Evolutionary conservation across 2,329 filamentous ascomycete species (phyloP).

Genomic region (Rhinocladiella mackenziei): DNA sequence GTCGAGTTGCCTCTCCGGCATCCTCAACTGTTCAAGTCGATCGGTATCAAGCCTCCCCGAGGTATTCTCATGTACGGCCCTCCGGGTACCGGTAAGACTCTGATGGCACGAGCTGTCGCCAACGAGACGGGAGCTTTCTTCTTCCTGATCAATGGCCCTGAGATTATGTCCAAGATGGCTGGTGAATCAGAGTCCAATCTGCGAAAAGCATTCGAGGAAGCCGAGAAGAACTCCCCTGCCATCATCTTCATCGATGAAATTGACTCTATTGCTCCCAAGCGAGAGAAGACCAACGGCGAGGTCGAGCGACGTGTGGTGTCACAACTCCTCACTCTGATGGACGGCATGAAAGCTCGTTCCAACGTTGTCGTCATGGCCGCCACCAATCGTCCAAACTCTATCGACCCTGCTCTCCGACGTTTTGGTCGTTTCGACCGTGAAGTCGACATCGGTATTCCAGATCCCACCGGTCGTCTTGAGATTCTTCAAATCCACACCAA

Average conservation of each 20-base stretch:
- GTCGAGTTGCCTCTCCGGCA: slow-evolving; percentile 95
- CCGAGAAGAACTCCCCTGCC: slow-evolving; percentile 97
- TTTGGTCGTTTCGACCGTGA: slow-evolving; percentile 99
- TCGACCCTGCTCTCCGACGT: slow-evolving; percentile 93
- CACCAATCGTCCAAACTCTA: slow-evolving; percentile 97
- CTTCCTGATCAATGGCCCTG: slow-evolving; percentile 98
- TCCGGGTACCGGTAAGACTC: slow-evolving; percentile 97
- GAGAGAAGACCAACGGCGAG: slow-evolving; percentile 99
- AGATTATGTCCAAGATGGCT: slow-evolving; percentile 99
- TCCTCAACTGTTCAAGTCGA: slow-evolving; percentile 99
- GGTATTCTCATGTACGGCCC: slow-evolving; percentile 96
- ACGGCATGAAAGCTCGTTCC: slow-evolving; percentile 98
- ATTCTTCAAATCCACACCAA: slow-evolving; percentile 99
- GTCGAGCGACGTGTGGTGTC: slow-evolving; percentile 98
- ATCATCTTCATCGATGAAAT: slow-evolving; percentile 99
- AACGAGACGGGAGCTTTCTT: slow-evolving; percentile 99
- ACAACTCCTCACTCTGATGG: slow-evolving; percentile 94
- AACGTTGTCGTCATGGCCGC: slow-evolving; percentile 99
- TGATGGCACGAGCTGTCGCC: slow-evolving; percentile 97
- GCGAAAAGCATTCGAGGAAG: slow-evolving; percentile 98
- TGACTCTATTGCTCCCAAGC: slow-evolving; percentile 97
- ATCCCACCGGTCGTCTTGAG: slow-evolving; percentile 96
- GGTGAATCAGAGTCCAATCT: slow-evolving; percentile 98
- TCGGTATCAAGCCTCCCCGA: slow-evolving; percentile 98
- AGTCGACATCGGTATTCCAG: slow-evolving; percentile 96